These are phyloP conservation scores for Pseudopithomyces chartarum DNA, from an alignment of 2,329 filamentous ascomycete genomes.

Conservation along the genomic window DNA sequence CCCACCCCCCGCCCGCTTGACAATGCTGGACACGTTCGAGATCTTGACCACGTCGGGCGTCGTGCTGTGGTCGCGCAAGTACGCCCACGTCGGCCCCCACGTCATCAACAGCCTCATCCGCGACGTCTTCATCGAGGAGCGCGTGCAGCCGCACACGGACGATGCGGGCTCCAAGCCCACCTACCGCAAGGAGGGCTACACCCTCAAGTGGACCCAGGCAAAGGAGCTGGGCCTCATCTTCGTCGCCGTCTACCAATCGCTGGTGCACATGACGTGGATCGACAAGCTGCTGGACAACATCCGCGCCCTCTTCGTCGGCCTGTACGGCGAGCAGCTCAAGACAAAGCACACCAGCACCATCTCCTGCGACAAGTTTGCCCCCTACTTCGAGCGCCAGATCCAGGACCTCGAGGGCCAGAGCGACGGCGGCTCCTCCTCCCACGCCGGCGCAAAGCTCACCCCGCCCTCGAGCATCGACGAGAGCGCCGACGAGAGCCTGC, in stretches of 20 bases:
- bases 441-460: conserved; percentile 54
- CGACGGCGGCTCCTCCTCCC: conserved; percentile 28
- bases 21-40: conserved; percentile 95
- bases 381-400: conserved; percentile 93
- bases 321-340: conserved; percentile 87
- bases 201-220: conserved; percentile 87
- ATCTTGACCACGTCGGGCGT: conserved; percentile 95
- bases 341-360: conserved; percentile 78
- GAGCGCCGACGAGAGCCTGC: conserved; percentile 56
- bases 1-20: conserved; percentile 1
- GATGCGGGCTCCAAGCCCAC: conserved; percentile 69
- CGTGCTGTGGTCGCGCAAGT: conserved; percentile 92
- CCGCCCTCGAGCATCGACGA: conserved; percentile 58
- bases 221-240: conserved; percentile 96
- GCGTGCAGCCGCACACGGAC: conserved; percentile 65
- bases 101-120: conserved; percentile 94
- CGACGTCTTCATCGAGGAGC: conserved; percentile 98
- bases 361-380: conserved; percentile 78
- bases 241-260: conserved; percentile 94
- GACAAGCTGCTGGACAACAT: conserved; percentile 97
- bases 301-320: conserved; percentile 84
- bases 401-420: conserved; percentile 73
- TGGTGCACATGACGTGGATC: conserved; percentile 94
- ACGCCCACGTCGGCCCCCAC: conserved; percentile 76
- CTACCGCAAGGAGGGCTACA: conserved; percentile 92